Conservation (phyloP, 768 basidiomycete genomes). For the Trametes gibbosa region DNA sequence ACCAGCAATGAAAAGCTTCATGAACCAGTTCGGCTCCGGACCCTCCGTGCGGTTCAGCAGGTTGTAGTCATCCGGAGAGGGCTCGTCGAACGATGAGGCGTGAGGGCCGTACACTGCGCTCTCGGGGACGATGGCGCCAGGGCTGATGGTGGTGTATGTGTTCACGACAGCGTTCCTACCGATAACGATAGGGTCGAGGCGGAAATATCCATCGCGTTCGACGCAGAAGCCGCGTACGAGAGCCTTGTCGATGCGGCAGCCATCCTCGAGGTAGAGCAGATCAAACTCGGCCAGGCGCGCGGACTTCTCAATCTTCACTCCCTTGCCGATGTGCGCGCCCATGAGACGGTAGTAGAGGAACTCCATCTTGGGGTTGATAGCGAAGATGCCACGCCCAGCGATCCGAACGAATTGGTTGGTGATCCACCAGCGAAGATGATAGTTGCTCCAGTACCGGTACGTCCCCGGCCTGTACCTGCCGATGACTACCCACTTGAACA, state of each 20-base stretch:
- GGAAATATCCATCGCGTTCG: constrained; percentile 44
- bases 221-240: constrained; percentile 44
- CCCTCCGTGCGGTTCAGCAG: constrained; percentile 40
- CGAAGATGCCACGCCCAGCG: constrained; percentile 43
- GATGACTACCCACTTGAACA: constrained; percentile 48
- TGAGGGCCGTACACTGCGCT: constrained; percentile 45
- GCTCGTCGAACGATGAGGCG: constrained; percentile 40
- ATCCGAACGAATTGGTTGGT: constrained; percentile 39
- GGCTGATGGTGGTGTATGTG: constrained; percentile 43
- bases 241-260: constrained; percentile 41
- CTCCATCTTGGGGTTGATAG: constrained; percentile 36
- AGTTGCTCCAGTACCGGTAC: constrained; percentile 35
- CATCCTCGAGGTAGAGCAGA: constrained; percentile 42
- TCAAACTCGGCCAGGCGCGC: constrained; percentile 44
- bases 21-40: constrained; percentile 30
- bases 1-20: constrained; percentile 39
- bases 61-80: constrained; percentile 37
- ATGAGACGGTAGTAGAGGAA: constrained; percentile 45
- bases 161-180: constrained; percentile 40
- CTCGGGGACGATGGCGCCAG: constrained; percentile 38
- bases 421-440: constrained; percentile 45
- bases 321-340: constrained; percentile 42
- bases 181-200: constrained; percentile 38
- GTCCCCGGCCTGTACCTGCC: constrained; percentile 35
- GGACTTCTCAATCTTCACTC: constrained; percentile 39